Percentiles rank a stretch among this genome's conserved stretches.
These are phyloP conservation scores for Candida adriatica DNA, from an alignment of 805 yeast species.

Conservation along the genomic window DNA sequence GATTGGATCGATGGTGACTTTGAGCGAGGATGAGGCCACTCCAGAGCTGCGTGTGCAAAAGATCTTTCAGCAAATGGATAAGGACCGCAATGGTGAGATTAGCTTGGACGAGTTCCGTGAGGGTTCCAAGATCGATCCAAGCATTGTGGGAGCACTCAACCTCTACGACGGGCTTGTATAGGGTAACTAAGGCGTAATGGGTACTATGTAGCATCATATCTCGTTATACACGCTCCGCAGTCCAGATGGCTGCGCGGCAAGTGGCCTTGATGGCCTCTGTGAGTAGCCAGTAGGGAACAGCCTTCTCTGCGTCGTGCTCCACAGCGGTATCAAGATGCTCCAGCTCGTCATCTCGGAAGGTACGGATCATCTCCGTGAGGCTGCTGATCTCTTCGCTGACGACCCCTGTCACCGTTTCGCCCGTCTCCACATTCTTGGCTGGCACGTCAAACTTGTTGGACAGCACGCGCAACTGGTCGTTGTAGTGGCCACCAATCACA, in stretches of 20 bases:
- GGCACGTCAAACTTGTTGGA: constrained; percentile 55
- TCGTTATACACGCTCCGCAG: constrained; percentile 72
- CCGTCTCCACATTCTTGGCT: constrained; percentile 25
- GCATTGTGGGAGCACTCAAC: constrained; percentile 68
- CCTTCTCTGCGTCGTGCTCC: constrained; percentile 84
- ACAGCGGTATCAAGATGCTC: constrained; percentile 95
- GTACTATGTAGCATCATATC: neutral
- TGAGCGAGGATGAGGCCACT: constrained; percentile 84
- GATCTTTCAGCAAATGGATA: constrained; percentile 68
- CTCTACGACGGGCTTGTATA: constrained; percentile 76
- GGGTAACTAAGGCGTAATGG: constrained; percentile 1
- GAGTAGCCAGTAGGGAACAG: constrained; percentile 83
- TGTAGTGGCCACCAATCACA: constrained; percentile 94
- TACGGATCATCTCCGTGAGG: constrained; percentile 56
- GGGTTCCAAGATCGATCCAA: constrained; percentile 72
- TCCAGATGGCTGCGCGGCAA: constrained; percentile 83
- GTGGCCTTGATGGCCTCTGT: constrained; percentile 83
- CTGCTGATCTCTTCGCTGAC: constrained; percentile 48
- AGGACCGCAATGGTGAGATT: constrained; percentile 61
- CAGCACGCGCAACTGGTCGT: constrained; percentile 76
- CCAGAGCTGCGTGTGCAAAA: constrained; percentile 84
- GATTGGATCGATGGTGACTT: constrained; percentile 91
- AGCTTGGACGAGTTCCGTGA: constrained; percentile 80
- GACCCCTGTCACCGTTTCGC: constrained; percentile 18
- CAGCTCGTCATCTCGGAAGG: constrained; percentile 88